Base-by-base conservation (phyloP, 306 rosid species). In the Vigna trinervia region DNA sequence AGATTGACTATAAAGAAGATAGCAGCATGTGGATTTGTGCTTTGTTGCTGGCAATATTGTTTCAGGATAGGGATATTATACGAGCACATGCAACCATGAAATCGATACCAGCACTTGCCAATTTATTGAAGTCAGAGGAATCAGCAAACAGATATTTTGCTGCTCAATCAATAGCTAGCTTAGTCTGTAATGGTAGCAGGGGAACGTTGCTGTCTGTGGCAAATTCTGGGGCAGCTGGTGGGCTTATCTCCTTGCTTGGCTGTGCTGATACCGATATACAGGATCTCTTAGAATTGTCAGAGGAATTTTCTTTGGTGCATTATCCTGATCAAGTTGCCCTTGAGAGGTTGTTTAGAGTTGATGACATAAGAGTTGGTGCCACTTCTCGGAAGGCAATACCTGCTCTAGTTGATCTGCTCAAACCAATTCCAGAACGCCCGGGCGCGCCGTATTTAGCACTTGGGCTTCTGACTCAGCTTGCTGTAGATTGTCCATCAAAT, bases 341-440 rank as follows among this genome's bases (percentile, higher is more conserved):
- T 12, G 98, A 90, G 90, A 92, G 97, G 84, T 75, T 95, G 90
- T 92, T 95, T 79, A 85, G 98, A 85, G 98, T 95, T 81, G 98
- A 95, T 86, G 98, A 95, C 89, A 95, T 95, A 77, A 89, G 97
- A 80, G 93, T 81, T 70, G 98, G 97, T 86, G 97, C 98, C 77
- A 87, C 98, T 80, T 92, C 98, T 61, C 91, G 98, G 77, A 95
- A 92, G 88, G 98, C 97, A 80, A 90, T 95, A 78, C 98, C 98
- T 76, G 86, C 91, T 78, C 97, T 95, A 75, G 98, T 95, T 78
- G 98, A 95, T 92, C 88, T 90, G 78, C 97, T 95, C 74, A 95
- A 95, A 86, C 98, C 98, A 30, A 92, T 95, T 74, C 98, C 98
- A 72, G 98, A 92, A 82, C 97, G 98, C 64, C 98, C 98, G 26